These are phyloP conservation scores for Stereum hirsutum DNA, from an alignment of 1,284 basidiomycete genomes.

Conservation along the genomic window DNA sequence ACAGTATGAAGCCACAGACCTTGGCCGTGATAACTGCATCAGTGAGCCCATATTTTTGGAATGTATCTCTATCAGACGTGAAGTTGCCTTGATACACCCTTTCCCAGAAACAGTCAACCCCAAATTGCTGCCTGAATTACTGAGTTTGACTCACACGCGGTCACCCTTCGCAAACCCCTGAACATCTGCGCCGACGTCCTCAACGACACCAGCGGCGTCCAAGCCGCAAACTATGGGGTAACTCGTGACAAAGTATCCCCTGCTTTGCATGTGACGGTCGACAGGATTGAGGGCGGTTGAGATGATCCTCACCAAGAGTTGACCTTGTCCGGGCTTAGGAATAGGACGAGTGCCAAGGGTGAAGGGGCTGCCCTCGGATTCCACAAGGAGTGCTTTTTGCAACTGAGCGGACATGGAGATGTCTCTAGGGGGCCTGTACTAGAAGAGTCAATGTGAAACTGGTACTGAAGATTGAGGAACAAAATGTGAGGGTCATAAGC, in stretches of 20 bases:
- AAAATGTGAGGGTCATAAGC: no score
- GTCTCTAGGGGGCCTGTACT: no score
- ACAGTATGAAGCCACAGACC: conserved; percentile 3
- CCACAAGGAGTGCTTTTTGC: conserved; percentile 20
- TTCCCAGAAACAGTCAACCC: no score
- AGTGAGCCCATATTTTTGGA: conserved; percentile 9
- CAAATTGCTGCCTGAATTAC: no score
- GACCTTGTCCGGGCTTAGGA: conserved; percentile 16
- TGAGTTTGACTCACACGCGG: conserved; percentile 4
- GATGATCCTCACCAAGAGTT: conserved; percentile 26
- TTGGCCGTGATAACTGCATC: conserved; percentile 6
- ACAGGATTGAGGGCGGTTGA: conserved; percentile 25
- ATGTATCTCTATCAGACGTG: conserved; percentile 1
- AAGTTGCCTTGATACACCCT: conserved; percentile 1
- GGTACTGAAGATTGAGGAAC: no score
- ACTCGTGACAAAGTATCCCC: conserved; percentile 16
- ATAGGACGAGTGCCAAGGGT: conserved; percentile 10
- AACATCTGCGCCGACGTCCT: conserved; percentile 28
- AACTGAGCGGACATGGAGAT: no score
- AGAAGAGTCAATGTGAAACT: no score
- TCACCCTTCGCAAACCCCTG: conserved; percentile 1
- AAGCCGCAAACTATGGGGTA: conserved; percentile 36
- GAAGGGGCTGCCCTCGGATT: conserved; percentile 7
- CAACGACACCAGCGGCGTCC: conserved; percentile 33
- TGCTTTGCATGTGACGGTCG: conserved; percentile 30